Evolutionary conservation across 2,329 filamentous ascomycete species (phyloP), one percentile per base, ranked within the genome.

Genomic region (Verticillium nubilum): DNA sequence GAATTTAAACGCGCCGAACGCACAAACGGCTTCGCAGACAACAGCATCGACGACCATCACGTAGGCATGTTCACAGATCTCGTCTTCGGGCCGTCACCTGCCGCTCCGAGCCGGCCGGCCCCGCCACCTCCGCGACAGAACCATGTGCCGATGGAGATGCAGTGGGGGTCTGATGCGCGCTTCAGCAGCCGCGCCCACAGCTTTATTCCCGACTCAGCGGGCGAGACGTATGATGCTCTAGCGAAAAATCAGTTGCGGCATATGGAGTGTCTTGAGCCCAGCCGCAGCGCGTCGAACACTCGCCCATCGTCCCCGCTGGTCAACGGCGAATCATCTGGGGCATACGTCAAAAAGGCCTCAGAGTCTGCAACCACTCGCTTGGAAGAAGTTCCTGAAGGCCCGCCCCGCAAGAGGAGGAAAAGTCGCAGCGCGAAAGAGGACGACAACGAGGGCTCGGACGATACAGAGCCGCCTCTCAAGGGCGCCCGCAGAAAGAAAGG

Each of bases 101-200:
- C 60, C 61, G 37, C 37, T 10, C 37, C 37, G n/a, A 47, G 37
- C 37, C 37, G 37, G 37, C 37, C 56, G 54, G 19, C 42, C 6
- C 37, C 56, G 4, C 47, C 56, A n/a, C 54, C 57, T n/a, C 61
- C 61, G 15, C 59, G 61, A 5, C 55, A 64, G 17, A 60, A 47
- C 67, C 72, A 72, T 35, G 73, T 69, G 58, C 69, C 72, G 60
- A 61, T 78, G 67, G 78, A 82, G 57, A 77, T 89, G 52, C 82
- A 84, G 62, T 91, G 86, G 83, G 88, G 88, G 10, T 88, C 88
- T 1, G 88, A 91, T 70, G 70, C 80, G n/a, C 84, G 78, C 60
- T 91, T 91, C 68, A 80, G 76, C 62, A 80, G 76, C 62, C 72
- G 74, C 25, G 70, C 78, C 5, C 82, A 84, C 65, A 80, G 79